Conservation (phyloP, 78 protist genomes). For the Polysphondylium violaceum region DNA sequence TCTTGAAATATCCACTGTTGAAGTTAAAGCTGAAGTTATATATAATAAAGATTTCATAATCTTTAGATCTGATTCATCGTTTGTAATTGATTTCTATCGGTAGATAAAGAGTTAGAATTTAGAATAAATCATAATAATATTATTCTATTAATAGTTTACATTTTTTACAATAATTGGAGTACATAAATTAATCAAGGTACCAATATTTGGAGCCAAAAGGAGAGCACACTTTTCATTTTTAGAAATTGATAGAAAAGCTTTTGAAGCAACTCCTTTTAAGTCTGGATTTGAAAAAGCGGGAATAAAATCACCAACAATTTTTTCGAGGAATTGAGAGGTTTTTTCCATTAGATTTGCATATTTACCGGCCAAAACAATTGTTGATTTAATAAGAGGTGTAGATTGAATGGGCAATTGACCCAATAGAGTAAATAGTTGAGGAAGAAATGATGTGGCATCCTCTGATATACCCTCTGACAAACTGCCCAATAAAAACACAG, state of each 20-base stretch:
- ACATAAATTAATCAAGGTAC: constrained; percentile 9
- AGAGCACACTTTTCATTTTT: constrained; percentile 47
- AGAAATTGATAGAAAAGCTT: constrained; percentile 51
- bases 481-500: constrained; percentile 36
- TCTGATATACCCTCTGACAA: constrained; percentile 54
- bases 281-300: constrained; percentile 75
- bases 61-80: constrained; percentile 18
- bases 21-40: constrained; percentile 13
- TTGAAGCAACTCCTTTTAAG: constrained; percentile 1
- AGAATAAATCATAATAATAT: not conserved
- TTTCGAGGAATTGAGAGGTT: constrained; percentile 22
- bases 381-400: constrained; percentile 52
- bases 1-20: not conserved
- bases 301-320: constrained; percentile 45
- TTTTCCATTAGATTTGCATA: constrained; percentile 53
- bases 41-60: constrained; percentile 58
- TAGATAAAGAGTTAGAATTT: not conserved
- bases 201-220: constrained; percentile 11
- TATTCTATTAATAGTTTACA: not conserved
- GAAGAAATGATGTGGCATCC: constrained; percentile 28
- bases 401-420: constrained; percentile 59
- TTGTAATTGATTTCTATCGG: not conserved
- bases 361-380: constrained; percentile 60
- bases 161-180: constrained; percentile 30
- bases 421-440: constrained; percentile 43